Conservation (phyloP, 257 asterid species). For the Solanum arcanum region DNA sequence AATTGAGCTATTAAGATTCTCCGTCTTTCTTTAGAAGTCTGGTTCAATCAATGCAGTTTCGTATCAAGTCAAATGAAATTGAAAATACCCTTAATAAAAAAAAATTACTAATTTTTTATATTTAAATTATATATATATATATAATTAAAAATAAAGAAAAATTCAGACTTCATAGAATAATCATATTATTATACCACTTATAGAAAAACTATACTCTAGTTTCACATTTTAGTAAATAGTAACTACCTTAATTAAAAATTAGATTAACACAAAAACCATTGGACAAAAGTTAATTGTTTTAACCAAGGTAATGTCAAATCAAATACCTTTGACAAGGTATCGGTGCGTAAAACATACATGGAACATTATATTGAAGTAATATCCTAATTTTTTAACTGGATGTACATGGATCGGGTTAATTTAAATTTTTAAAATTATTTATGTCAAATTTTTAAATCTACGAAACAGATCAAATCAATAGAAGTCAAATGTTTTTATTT, state of each 20-base stretch:
- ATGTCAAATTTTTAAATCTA: accelerated
- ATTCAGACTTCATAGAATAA: not conserved
- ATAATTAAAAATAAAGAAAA: not conserved
- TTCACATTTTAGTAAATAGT: not conserved
- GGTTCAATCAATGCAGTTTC: not conserved
- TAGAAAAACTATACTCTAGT: not conserved
- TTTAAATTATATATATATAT: accelerated
- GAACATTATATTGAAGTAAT: not conserved
- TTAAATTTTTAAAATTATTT: no score
- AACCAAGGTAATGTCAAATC: not conserved
- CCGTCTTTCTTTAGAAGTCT: accelerated
- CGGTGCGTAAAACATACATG: not conserved
- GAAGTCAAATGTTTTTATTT: no score
- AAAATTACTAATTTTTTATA: accelerated
- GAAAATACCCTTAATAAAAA: not conserved
- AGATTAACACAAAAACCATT: not conserved
- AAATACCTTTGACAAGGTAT: not conserved
- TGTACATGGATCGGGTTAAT: no score
- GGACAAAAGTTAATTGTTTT: not conserved
- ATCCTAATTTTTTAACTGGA: accelerated
- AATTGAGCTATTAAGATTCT: no score
- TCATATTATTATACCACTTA: not conserved
- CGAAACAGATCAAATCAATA: no score
- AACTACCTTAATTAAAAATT: not conserved
- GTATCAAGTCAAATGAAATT: not conserved